Base-by-base conservation (phyloP, 371 early-diverging fungal species). In the Syncephalis fuscata region DNA sequence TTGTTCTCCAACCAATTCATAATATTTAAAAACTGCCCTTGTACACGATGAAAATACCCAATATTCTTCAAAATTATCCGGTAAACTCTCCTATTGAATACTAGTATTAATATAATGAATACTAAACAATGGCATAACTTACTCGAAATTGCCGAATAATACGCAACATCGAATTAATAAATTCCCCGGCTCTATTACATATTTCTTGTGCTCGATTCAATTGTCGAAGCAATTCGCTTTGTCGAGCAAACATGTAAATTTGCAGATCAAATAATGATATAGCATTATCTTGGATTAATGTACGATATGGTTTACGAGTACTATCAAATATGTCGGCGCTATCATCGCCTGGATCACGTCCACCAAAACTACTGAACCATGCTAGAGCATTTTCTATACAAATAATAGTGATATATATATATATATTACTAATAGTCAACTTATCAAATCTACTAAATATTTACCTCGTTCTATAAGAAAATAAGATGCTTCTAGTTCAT, bases 261-360 rank as follows among this genome's bases (percentile, higher is more conserved):
- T 92, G 76, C 49, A 94, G 92, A 62, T 96, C 97, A 61, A 92
- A 94, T 22, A 93, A 81, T 1, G 86, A 71, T 40, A 91, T 87
- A n/a, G 71, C 70, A 64, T 86, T 94, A 56, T 89, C 84, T 45
- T 80, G 74, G 55, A 94, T 89, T 64, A 76, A 62, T 26, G 86
- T 81, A 22, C 90, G 73, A 54, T 92, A 96, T 4, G 80, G 77
- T 60, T 89, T 91, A 36, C 71, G 71, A 26, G 68, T 65, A 32
- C 80, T 59, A 48, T 85, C 75, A 16, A 92, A 64, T 8, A 92
- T 65, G 53, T 87, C 82, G n/a, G 78, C 73, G 51, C 79, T 76
- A 55, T 93, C 94, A 54, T 94, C 94, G 3, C 78, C 83, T 2
- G 64, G 57, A 17, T 78, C 83, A 16, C 74, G 73, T 1, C 84